A percentile compares a stretch with the other conserved stretches of the same genome.
Evolutionary conservation across 2,329 filamentous ascomycete genomes (phyloP).

Genomic region (Zelopaecilomyces penicillatus): DNA sequence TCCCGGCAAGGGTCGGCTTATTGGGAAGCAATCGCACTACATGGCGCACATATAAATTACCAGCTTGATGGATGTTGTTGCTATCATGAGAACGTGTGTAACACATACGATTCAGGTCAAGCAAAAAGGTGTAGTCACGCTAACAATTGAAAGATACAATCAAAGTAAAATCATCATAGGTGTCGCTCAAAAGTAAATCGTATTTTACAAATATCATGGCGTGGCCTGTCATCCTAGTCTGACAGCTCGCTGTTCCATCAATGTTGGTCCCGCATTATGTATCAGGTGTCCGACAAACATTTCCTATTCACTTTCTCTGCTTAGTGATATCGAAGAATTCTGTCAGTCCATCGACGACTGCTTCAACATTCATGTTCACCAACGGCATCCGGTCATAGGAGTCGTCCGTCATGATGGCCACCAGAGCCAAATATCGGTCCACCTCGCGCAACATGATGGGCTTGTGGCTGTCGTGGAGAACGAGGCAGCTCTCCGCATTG

Average conservation of each 20-base stretch:
- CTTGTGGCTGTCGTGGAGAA: constrained; percentile 54
- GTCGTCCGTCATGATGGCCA: constrained; percentile 81
- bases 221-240: no score
- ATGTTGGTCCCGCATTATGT: neutral
- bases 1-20: constrained; percentile 43
- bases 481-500: constrained; percentile 60
- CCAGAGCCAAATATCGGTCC: constrained; percentile 67
- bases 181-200: no score
- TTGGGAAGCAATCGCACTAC: constrained; percentile 39
- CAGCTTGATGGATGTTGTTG: neutral
- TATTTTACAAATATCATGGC: no score
- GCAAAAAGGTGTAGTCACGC: no score
- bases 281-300: neutral
- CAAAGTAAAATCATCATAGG: no score
- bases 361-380: constrained; percentile 80
- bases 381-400: constrained; percentile 76
- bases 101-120: no score
- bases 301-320: constrained; percentile 31
- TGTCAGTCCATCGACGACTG: constrained; percentile 68
- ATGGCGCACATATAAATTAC: constrained; percentile 39
- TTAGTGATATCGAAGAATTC: constrained; percentile 72
- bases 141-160: no score
- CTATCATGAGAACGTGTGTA: no score
- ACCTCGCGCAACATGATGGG: constrained; percentile 63
- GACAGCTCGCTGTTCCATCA: no score